Base-by-base conservation (phyloP, 495 filamentous ascomycete species). In the Oleoguttula mirabilis region DNA sequence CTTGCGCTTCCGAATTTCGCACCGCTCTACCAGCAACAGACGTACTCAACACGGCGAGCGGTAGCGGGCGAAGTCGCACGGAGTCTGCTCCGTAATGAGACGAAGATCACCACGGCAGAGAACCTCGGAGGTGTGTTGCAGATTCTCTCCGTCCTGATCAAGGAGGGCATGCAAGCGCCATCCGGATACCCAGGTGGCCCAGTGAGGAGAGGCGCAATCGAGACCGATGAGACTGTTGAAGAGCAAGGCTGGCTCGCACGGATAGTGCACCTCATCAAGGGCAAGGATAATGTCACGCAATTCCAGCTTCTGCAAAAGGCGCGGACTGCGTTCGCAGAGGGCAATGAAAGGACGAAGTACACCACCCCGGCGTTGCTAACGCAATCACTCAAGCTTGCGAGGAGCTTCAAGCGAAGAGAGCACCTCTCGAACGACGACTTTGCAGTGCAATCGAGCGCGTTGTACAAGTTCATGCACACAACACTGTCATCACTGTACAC, bases 231-330 rank as follows among this genome's bases (percentile, higher is more conserved):
- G 62, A 95, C 88, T 0, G 76, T 96, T 47, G 88, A 95, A 60
- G 90, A 96, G 61, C 90, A 98, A 69, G 90, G 90, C 25, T 93
- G 86, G 81, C 66, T 98, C 36, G 90, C 92, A 31, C 71, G 92
- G 55, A 73, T 98, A 41, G 76, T 94, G 16, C 92, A 98, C 63
- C 67, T 96, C 22, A 75, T 98, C 22, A 67, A 86, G 45, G 79
- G 75, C 11, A 67, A 82, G 17, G 72, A 88, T 55, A 96, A 98
- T 54, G 87, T 92, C 52, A 92, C 82, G 0, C 90, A 98, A 57
- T 84, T 92, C 22, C 41, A 78, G 64, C 79, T 98, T 28, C 77
- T 98, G 6, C 92, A 95, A 71, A 77, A 78, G 51, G 80, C 84
- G 2, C 77, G 79, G 34, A 93, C 87, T 51, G 84, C 86, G 3